Evolutionary conservation across 306 rosid genomes (phyloP), one percentile per base, ranked within the genome.

Genomic region (Quillaja saponaria): DNA sequence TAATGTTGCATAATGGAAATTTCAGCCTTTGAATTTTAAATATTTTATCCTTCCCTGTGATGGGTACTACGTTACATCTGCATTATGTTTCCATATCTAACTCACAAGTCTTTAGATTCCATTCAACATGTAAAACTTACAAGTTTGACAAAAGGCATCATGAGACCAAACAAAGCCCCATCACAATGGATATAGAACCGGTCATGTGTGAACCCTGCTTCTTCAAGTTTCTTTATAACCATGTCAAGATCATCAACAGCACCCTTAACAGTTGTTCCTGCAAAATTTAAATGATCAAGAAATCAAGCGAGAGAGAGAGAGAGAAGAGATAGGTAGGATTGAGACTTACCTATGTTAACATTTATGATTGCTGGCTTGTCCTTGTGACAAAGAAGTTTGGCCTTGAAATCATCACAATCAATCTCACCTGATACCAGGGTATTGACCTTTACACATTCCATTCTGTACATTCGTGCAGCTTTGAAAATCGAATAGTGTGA

Each of bases 161-260:
- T 78, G 67, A 82, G 87, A 64, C 87, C 87, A 82, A 82, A 82
- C 68, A 82, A 66, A 49, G 87, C 81, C 49, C 87, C 84, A 13
- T 82, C 84, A 61, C 76, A 72, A 42, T 82, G 87, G 69, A 82
- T 75, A 73, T 78, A 82, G 81, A 82, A 75, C 40, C 68, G 50
- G 67, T 78, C 79, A 4, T 73, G 84, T 0, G 81, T 58, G 61
- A 82, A 82, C 47, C 87, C 87, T 38, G 77, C 66, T 55, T 78
- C 84, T 68, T 82, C 87, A 51, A 82, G 79, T 64, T n/a, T 78
- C 75, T 78, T 59, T 44, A 78, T 68, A 35, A 78, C 87, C 66
- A 64, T 28, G 75, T 82, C 87, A 78, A 82, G 81, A 71, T 82
- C 87, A 71, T 82, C 87, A 44, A 82, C 84, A 18, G 84, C 87